phyloP scores from a whole-genome alignment of 768 basidiomycete genomes.

The Leucocoprinus leucothites region DNA sequence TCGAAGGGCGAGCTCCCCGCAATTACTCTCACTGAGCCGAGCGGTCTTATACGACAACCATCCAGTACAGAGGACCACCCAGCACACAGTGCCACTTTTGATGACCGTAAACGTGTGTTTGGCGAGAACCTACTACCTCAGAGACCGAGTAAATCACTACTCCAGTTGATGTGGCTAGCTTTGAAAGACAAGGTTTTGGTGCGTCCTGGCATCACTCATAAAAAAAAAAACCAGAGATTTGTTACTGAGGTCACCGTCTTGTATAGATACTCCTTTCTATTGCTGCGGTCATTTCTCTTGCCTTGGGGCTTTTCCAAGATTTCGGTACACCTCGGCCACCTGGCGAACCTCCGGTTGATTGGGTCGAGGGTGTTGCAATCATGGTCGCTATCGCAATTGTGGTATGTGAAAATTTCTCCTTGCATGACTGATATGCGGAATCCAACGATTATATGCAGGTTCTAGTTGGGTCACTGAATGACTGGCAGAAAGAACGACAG shows the following conservation, averaged over 20 bases:
- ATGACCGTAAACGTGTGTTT: slow-evolving; percentile 64
- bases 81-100: slow-evolving; percentile 41
- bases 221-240: slow-evolving; percentile 1
- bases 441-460: slow-evolving; percentile 42
- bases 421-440: not conserved
- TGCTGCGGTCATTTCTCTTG: slow-evolving; percentile 90
- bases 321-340: slow-evolving; percentile 65
- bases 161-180: slow-evolving; percentile 81
- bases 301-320: slow-evolving; percentile 92
- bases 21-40: slow-evolving; percentile 38
- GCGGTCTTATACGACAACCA: slow-evolving; percentile 24
- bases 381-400: slow-evolving; percentile 75
- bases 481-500: slow-evolving; percentile 98
- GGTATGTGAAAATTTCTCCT: slow-evolving; percentile 36
- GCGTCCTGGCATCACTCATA: slow-evolving; percentile 25
- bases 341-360: slow-evolving; percentile 81
- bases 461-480: slow-evolving; percentile 90
- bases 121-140: slow-evolving; percentile 74
- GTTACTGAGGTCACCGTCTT: slow-evolving; percentile 1
- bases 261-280: slow-evolving; percentile 81
- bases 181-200: slow-evolving; percentile 90
- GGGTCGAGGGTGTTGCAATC: slow-evolving; percentile 93
- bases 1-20: slow-evolving; percentile 24
- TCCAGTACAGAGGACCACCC: slow-evolving; percentile 18
- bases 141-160: slow-evolving; percentile 64